Conservation (phyloP, 2,329 filamentous ascomycete genomes). For the Colletotrichum chrysophilum region DNA sequence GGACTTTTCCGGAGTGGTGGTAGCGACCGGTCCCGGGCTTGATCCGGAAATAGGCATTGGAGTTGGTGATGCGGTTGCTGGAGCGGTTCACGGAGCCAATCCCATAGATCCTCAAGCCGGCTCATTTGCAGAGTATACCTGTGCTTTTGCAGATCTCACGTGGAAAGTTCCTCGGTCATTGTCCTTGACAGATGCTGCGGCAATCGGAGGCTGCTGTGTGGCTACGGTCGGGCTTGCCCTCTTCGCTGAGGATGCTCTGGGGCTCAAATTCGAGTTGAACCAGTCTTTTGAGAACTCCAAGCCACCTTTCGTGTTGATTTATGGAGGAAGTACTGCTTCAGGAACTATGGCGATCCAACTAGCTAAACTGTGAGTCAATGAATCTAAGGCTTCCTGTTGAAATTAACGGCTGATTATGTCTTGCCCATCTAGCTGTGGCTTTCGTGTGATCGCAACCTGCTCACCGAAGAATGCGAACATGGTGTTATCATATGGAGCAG, state of each 20-base stretch:
- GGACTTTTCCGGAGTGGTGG: constrained; percentile 39
- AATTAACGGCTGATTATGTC: background rate
- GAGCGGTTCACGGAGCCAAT: constrained; percentile 26
- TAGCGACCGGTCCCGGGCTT: constrained; percentile 26
- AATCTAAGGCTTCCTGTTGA: background rate
- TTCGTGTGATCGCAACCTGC: constrained; percentile 46
- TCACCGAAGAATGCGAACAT: constrained; percentile 46
- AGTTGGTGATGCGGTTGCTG: constrained; percentile 32
- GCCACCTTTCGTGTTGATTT: constrained; percentile 42
- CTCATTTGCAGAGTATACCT: constrained; percentile 34
- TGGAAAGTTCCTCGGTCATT: constrained; percentile 29
- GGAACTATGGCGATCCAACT: constrained; percentile 51
- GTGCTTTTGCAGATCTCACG: constrained; percentile 23
- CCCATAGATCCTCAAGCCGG: constrained; percentile 24
- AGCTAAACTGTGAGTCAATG: constrained; percentile 28
- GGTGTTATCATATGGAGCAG: constrained; percentile 45
- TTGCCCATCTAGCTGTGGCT: constrained; percentile 31
- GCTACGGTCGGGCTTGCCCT: constrained; percentile 31
- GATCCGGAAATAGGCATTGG: background rate
- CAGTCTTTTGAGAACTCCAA: constrained; percentile 22
- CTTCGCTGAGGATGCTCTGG: constrained; percentile 30
- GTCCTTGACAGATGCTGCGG: constrained; percentile 28
- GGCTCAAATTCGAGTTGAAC: constrained; percentile 20
- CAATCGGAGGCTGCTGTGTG: constrained; percentile 26
- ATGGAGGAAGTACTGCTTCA: constrained; percentile 47